A percentile compares a stretch with the other conserved stretches of the same genome.
Conservation (phyloP, 345 rosid species). For the Salix viminalis region DNA sequence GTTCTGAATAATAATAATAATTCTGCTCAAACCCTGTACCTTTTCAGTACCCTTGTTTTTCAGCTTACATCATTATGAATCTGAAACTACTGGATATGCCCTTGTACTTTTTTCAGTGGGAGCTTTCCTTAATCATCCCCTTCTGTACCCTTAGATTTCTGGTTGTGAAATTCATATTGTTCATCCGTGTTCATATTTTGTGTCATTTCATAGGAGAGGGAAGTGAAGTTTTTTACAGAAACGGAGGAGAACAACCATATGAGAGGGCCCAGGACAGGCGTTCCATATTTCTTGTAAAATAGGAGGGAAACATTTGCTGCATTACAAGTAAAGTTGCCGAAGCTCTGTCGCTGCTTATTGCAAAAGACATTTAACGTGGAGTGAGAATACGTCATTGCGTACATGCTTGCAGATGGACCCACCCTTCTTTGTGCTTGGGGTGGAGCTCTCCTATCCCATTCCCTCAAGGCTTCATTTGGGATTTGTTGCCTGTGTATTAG, state of each 20-base stretch:
- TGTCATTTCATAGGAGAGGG: constrained; percentile 66
- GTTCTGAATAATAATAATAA: not conserved
- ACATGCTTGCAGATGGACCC: constrained; percentile 24
- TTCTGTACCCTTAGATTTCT: not conserved
- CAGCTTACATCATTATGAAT: not conserved
- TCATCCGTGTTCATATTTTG: not conserved
- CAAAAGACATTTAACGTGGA: constrained; percentile 8
- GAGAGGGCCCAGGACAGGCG: constrained; percentile 99
- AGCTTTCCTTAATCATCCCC: not conserved
- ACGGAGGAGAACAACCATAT: constrained; percentile 99
- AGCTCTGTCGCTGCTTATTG: constrained; percentile 8
- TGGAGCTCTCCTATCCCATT: constrained; percentile 14
- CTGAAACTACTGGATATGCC: not conserved
- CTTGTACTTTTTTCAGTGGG: not conserved
- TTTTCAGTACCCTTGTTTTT: not conserved
- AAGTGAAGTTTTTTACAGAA: constrained; percentile 94
- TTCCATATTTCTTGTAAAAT: constrained; percentile 82
- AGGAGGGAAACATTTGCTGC: constrained; percentile 7
- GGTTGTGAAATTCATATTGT: not conserved
- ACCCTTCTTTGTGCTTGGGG: constrained; percentile 10
- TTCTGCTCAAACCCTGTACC: not conserved
- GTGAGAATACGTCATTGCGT: constrained; percentile 2
- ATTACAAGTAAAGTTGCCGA: constrained; percentile 25
- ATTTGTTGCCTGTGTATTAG: constrained; percentile 22
- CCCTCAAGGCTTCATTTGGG: constrained; percentile 16